Conservation (phyloP, 2,329 filamentous ascomycete genomes). For the Tolypocladium guangdongense region DNA sequence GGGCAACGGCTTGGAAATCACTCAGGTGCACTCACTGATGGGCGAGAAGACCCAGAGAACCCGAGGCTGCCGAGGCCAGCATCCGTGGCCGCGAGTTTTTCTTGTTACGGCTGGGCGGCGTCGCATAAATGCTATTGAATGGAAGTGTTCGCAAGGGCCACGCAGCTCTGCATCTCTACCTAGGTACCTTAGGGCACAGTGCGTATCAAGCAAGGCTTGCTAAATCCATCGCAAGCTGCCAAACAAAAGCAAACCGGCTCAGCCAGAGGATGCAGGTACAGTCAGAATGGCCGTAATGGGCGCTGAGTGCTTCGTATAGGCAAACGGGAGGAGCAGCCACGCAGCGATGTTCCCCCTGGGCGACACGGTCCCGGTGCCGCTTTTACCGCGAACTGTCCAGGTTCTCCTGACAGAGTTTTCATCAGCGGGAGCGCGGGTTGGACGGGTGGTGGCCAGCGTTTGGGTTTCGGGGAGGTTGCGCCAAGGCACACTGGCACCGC, state of each 20-base stretch:
- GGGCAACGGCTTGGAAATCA: not conserved
- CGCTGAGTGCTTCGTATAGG: not conserved
- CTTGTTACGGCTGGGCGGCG: not conserved
- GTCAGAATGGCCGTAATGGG: not conserved
- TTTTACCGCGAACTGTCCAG: slow-evolving; percentile 11
- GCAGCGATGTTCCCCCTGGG: slow-evolving; percentile 5
- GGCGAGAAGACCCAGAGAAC: not conserved
- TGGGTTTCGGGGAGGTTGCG: not conserved
- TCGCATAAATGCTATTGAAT: not conserved
- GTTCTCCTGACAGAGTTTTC: slow-evolving; percentile 23
- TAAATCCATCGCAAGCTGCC: not conserved
- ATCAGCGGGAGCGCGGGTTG: slow-evolving; percentile 1
- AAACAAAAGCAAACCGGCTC: slow-evolving; percentile 1
- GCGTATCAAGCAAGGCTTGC: slow-evolving; percentile 2
- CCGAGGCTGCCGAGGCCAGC: not conserved
- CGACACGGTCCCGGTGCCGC: slow-evolving; percentile 11
- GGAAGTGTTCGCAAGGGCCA: not conserved
- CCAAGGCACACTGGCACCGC: not conserved
- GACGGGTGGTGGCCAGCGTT: not conserved
- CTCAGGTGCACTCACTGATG: not conserved
- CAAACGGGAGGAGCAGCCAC: not conserved
- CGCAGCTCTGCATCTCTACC: not conserved
- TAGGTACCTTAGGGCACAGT: slow-evolving; percentile 1
- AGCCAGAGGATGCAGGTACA: not conserved
- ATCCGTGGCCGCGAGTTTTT: not conserved